These are phyloP conservation scores for Exserohilum turcica DNA, from an alignment of 2,329 filamentous ascomycete genomes.

Conservation along the genomic window DNA sequence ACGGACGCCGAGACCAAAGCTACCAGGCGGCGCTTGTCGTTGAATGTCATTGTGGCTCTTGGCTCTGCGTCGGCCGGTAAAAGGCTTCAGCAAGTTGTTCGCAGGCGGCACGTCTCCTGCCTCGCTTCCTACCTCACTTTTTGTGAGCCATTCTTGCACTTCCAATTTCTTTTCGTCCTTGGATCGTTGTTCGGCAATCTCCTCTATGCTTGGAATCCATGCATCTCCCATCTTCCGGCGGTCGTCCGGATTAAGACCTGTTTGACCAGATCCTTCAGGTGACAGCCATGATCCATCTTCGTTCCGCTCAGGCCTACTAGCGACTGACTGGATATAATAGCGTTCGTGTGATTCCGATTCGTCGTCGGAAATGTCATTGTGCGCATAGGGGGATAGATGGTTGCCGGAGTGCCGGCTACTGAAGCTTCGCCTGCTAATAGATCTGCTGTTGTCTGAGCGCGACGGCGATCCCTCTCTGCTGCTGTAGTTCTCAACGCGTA, in stretches of 20 bases:
- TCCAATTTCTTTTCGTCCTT: conserved; percentile 59
- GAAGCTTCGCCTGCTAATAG: conserved; percentile 44
- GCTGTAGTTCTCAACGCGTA: conserved; percentile 47
- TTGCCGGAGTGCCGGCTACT: conserved; percentile 43
- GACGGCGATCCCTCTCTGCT: conserved; percentile 44
- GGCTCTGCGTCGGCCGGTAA: conserved; percentile 51
- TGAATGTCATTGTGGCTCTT: conserved; percentile 52
- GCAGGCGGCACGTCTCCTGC: conserved; percentile 48
- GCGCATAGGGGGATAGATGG: conserved; percentile 47
- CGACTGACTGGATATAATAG: conserved; percentile 28
- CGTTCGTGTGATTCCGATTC: conserved; percentile 33
- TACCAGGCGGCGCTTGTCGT: conserved; percentile 26
- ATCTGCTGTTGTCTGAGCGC: conserved; percentile 40
- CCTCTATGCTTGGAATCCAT: conserved; percentile 56
- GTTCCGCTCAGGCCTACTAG: conserved; percentile 46
- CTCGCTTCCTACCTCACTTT: conserved; percentile 54
- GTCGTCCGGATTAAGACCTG: conserved; percentile 54
- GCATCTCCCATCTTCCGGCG: conserved; percentile 50
- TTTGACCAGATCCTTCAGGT: conserved; percentile 47
- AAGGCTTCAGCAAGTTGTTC: conserved; percentile 34
- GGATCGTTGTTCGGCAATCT: conserved; percentile 55
- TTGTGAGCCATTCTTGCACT: conserved; percentile 59
- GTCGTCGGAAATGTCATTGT: conserved; percentile 42
- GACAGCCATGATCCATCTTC: conserved; percentile 56
- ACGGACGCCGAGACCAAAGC: conserved; percentile 41